These are phyloP conservation scores for Cavenderia fasciculata DNA, from an alignment of 78 protist genomes.

Conservation along the genomic window DNA sequence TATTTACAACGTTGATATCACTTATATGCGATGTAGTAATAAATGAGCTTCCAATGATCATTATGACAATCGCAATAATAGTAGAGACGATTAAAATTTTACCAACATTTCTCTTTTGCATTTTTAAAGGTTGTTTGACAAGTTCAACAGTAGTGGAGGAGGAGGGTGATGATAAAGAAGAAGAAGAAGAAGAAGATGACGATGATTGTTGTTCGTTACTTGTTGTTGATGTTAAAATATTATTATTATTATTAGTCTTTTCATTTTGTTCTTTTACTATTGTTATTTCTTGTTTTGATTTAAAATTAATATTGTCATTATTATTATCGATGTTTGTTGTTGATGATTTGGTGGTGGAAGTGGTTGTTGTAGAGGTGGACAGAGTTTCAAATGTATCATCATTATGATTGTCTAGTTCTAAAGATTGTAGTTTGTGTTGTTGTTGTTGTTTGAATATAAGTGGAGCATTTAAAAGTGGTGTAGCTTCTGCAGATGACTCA, in stretches of 20 bases:
- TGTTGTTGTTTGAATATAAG: not conserved
- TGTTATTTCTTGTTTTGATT: not conserved
- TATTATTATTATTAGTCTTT: not conserved
- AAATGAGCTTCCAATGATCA: not conserved
- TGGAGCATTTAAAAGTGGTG: not conserved
- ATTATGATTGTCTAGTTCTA: not conserved
- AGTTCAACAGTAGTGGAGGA: too few relatives aligned
- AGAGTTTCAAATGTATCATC: not conserved
- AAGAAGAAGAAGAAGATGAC: too few relatives aligned
- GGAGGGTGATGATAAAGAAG: too few relatives aligned
- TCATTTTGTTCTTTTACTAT: not conserved
- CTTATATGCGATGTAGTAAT: slow-evolving; percentile 4
- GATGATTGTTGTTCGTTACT: not conserved
- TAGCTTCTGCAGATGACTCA: not conserved
- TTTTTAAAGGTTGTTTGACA: not conserved
- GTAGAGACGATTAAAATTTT: not conserved
- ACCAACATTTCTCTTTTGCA: not conserved
- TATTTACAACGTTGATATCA: not conserved
- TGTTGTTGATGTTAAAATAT: slow-evolving; percentile 1
- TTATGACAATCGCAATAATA: not conserved
- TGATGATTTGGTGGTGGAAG: not conserved
- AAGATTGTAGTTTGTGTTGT: not conserved
- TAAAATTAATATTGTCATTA: not conserved
- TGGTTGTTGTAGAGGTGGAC: not conserved
- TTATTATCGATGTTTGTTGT: not conserved